A percentile compares a stretch with the other conserved stretches of the same genome.
Conservation (phyloP, 2,329 filamentous ascomycete genomes). For the Fusarium sp. region DNA sequence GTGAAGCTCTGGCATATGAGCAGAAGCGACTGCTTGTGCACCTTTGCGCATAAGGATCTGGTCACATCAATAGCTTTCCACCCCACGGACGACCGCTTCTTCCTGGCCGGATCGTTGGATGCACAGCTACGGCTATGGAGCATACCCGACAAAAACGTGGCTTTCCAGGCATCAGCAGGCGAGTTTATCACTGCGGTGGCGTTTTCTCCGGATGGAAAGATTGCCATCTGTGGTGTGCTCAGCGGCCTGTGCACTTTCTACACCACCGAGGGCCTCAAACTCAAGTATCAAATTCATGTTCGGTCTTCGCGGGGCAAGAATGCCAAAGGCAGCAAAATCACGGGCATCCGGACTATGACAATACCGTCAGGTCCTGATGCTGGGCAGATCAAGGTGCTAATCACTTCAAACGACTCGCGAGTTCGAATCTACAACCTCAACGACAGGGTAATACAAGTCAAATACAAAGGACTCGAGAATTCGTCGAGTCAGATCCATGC, state of each 20-base stretch:
- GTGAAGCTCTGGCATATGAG: conserved; percentile 95
- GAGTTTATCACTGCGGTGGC: conserved; percentile 96
- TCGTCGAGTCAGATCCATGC: conserved; percentile 91
- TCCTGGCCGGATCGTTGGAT: conserved; percentile 93
- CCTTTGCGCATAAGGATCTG: conserved; percentile 95
- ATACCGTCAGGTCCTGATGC: conserved; percentile 65
- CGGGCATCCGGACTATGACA: conserved; percentile 85
- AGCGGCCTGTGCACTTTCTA: conserved; percentile 91
- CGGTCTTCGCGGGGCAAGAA: conserved; percentile 93
- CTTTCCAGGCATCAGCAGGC: conserved; percentile 81
- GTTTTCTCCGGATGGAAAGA: conserved; percentile 93
- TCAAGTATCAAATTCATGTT: conserved; percentile 91
- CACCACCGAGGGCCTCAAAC: conserved; percentile 90
- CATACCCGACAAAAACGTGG: conserved; percentile 95
- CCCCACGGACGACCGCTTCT: conserved; percentile 95
- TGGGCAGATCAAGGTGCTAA: conserved; percentile 84
- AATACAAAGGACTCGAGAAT: conserved; percentile 94
- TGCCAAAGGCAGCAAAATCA: conserved; percentile 97
- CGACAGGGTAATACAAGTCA: conserved; percentile 88
- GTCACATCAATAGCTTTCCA: conserved; percentile 97
- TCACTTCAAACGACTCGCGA: conserved; percentile 96
- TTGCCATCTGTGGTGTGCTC: conserved; percentile 89
- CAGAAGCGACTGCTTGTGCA: conserved; percentile 88
- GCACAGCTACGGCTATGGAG: conserved; percentile 93
- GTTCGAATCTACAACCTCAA: conserved; percentile 90